Conservation (phyloP, 2,329 filamentous ascomycete species). For the Trichoderma sp. region DNA sequence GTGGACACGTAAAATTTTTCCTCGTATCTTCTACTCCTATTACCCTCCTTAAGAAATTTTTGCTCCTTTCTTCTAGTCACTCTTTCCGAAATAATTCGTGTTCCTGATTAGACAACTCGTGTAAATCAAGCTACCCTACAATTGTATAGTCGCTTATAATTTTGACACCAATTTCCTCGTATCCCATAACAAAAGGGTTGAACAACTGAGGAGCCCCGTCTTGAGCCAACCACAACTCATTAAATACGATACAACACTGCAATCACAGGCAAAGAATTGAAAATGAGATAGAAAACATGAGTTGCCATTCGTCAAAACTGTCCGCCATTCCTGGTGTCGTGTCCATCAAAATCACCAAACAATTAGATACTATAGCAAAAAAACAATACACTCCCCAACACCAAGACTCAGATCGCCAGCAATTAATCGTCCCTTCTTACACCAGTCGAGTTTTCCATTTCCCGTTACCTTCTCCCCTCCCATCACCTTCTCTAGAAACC, state of each 20-base stretch:
- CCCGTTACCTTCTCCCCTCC: not conserved
- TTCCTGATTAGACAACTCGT: not conserved
- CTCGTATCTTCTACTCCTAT: not conserved
- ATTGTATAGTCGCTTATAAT: not conserved
- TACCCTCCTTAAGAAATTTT: not conserved
- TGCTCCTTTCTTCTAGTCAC: not conserved
- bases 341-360: not conserved
- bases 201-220: not conserved
- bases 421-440: not conserved
- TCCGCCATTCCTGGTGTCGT: not conserved
- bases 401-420: not conserved
- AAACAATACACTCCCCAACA: conserved; percentile 6
- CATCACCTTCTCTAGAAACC: not conserved
- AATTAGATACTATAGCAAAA: not conserved
- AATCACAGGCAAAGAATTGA: not conserved
- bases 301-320: not conserved
- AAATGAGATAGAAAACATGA: not conserved
- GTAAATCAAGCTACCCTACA: not conserved
- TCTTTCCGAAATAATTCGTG: not conserved
- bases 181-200: not conserved
- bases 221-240: not conserved
- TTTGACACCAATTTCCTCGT: not conserved
- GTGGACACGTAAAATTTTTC: not conserved
- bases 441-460: not conserved
- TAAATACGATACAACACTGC: not conserved